Conservation (phyloP, 371 early-diverging fungal species). For the Fennellomyces sp. region DNA sequence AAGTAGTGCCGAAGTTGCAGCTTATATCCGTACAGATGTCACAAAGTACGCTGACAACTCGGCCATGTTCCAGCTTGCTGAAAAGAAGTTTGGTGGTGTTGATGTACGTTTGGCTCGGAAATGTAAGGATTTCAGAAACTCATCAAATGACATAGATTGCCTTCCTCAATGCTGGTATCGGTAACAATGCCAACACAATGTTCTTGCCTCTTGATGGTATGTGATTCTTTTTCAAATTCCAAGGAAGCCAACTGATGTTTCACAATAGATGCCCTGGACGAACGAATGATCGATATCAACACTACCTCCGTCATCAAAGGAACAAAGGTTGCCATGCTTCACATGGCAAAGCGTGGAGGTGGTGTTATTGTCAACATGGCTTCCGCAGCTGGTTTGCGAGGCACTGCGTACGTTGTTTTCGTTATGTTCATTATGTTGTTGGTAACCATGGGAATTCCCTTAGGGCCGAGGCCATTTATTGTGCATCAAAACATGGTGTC, state of each 20-base stretch:
- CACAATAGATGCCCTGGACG: constrained; percentile 18
- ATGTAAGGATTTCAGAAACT: no score
- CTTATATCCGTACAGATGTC: constrained; percentile 60
- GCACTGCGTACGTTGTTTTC: constrained; percentile 15
- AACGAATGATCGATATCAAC: constrained; percentile 71
- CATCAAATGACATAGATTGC: constrained; percentile 19
- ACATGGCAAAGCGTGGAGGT: constrained; percentile 40
- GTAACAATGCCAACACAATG: constrained; percentile 31
- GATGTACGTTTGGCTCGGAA: constrained; percentile 15
- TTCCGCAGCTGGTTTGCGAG: constrained; percentile 30
- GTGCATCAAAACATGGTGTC: constrained; percentile 25
- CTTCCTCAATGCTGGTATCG: constrained; percentile 27
- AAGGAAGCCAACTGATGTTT: background rate
- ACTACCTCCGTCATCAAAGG: constrained; percentile 66
- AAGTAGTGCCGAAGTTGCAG: constrained; percentile 23
- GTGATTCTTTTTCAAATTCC: background rate
- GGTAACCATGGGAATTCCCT: background rate
- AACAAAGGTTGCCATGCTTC: constrained; percentile 39
- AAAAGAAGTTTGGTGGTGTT: constrained; percentile 53
- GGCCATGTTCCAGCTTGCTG: constrained; percentile 43
- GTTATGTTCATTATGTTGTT: background rate
- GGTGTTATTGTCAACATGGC: constrained; percentile 52
- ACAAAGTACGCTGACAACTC: constrained; percentile 42
- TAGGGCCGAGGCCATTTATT: constrained; percentile 17
- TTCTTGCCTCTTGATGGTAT: constrained; percentile 29